Base-by-base conservation (phyloP, 2,329 filamentous ascomycete genomes). In the Fusarium ambrosium region DNA sequence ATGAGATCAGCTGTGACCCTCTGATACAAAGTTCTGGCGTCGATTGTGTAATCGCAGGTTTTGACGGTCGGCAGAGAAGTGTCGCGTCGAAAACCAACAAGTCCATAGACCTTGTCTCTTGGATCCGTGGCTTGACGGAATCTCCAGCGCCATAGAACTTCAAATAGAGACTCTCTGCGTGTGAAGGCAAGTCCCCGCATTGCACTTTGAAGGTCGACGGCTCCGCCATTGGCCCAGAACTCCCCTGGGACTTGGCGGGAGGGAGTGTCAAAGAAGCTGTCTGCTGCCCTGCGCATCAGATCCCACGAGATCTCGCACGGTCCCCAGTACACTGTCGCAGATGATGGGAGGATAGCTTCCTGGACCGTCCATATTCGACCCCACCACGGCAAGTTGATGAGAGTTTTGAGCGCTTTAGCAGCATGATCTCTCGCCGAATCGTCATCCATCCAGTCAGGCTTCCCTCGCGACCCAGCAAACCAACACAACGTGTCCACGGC, bases 101-200 rank as follows among this genome's bases (percentile, higher is more conserved):
- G 27, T 5, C 60, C 60, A 24, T 62, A 62, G n/a, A 62, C 60
- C 16, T 62, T 62, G 27, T 62, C 60, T 9, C 60, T 43, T 9
- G 60, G 39, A 29, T 62, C 60, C 6, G 60, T 62, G 4, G 60
- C 60, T 18, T 32, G 27, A 18, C 60, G 60, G 14, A 48, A 62
- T 27, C 41, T 62, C 60, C 60, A 62, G n/a, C 60, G 60, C 60
- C 60, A 62, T 20, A 62, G 20, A 39, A 62, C 60, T 10, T 62
- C 14, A 13, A 63, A 63, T 4, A 63, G 43, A 14, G 32, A 1
- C 43, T 63, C 61, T 11, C 8, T 14, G 10, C 61, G 45, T 20
- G 61, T 51, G 16, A 39, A 22, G 2, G 14, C 18, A 10, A 63
- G 61, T 22, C 61, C 61, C 3, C 61, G 43, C 61, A 53, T 63